These are phyloP conservation scores for Fusarium transvaalense DNA, from an alignment of 2,329 filamentous ascomycete genomes.

Conservation along the genomic window DNA sequence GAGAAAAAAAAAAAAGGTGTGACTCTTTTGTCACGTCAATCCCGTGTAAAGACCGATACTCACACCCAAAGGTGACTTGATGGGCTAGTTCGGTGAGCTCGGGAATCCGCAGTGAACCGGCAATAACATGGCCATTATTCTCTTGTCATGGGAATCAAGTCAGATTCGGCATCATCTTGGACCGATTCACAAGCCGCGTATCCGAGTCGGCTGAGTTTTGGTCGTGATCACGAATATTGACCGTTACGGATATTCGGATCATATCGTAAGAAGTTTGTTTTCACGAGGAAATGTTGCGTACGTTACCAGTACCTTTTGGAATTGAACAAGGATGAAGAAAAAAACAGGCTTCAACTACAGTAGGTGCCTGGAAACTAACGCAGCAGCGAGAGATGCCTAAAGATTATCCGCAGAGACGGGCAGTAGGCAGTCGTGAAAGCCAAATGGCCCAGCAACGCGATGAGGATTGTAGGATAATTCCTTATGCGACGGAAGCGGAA, in stretches of 20 bases:
- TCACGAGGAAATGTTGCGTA: conserved; percentile 6
- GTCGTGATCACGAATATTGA: conserved; percentile 12
- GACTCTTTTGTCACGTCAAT: conserved; percentile 32
- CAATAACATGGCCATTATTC: conserved; percentile 20
- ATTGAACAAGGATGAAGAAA: not conserved
- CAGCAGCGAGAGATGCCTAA: conserved; percentile 11
- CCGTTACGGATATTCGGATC: conserved; percentile 21
- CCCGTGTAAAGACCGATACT: conserved; percentile 28
- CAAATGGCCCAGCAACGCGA: conserved; percentile 16
- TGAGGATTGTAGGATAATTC: conserved; percentile 9
- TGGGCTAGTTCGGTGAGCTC: conserved; percentile 29
- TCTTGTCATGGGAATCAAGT: conserved; percentile 6
- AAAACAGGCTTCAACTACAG: conserved; percentile 10
- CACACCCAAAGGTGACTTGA: not conserved
- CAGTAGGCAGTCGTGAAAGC: conserved; percentile 29
- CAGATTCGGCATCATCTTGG: conserved; percentile 25
- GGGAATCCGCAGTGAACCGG: conserved; percentile 27
- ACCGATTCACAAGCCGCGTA: conserved; percentile 37
- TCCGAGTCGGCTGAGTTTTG: conserved; percentile 19
- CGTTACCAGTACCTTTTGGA: not conserved
- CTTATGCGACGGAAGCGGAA: conserved; percentile 10
- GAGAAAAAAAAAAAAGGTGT: conserved; percentile 3
- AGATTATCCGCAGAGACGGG: conserved; percentile 11
- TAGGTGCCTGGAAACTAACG: conserved; percentile 32
- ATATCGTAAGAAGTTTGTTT: conserved; percentile 3